Conservation (phyloP, 306 rosid species). For the Heteromeles arbutifolia region DNA sequence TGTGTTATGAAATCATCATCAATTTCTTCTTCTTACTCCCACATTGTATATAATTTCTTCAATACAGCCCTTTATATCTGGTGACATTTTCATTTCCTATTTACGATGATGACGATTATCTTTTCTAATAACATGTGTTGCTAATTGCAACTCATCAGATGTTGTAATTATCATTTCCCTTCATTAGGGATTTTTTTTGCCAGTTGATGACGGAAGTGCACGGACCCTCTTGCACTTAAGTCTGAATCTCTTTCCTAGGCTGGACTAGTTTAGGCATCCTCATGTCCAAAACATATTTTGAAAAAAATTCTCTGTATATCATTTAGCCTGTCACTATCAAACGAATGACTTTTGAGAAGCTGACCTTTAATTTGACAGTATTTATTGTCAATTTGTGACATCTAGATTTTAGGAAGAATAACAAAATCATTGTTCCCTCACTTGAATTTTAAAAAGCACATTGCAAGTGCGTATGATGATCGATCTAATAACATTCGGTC, state of each 20-base stretch:
- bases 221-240: no score
- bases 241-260: no score
- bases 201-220: background rate
- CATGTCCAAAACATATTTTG: background rate
- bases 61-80: conserved; percentile 20
- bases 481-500: no score
- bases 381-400: background rate
- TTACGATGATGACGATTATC: conserved; percentile 17
- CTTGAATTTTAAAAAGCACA: background rate
- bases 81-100: conserved; percentile 17
- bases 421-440: background rate
- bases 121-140: conserved; percentile 23
- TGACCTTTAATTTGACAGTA: background rate
- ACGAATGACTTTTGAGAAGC: background rate
- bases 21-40: conserved; percentile 1
- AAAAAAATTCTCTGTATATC: background rate
- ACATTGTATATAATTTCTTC: conserved; percentile 26
- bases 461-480: no score
- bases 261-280: no score
- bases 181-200: background rate
- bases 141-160: conserved; percentile 19
- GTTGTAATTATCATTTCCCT: conserved; percentile 12
- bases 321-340: no score
- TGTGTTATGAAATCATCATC: background rate
- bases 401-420: background rate